Evolutionary conservation across 306 rosid species (phyloP), one percentile per base, ranked within the genome.

Genomic region (Arachis hypogaea): DNA sequence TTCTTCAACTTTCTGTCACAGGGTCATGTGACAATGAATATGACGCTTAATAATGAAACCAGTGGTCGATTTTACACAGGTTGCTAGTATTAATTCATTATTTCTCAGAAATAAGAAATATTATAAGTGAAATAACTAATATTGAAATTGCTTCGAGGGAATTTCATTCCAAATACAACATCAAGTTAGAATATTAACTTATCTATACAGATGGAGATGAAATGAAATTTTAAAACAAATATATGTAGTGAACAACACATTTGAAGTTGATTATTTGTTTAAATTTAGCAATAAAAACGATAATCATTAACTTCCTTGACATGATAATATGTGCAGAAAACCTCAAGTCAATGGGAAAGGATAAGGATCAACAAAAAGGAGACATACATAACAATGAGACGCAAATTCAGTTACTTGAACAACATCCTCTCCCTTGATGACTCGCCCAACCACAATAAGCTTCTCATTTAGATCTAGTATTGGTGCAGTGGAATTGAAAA

Each of bases 401-500:
- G 73, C 9, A 68, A 71, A 49, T 64, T 44, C 63, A 51, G 42
- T 78, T 83, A 94, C 98, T 97, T 94, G 98, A 66, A 94, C 98
- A 66, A 94, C 97, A 76, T 94, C 93, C 86, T 89, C 93, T 75
- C 98, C 98, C 88, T 84, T 88, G 82, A 94, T 9, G 74, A 94
- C 98, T 49, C 72, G 96, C 41, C 99, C 99, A 67, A 94, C 91
- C 75, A 94, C 91, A 71, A 82, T 75, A 60, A 92, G 86, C 87
- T 90, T 90, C 80, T 95, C 98, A 14, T 82, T 90, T 60, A 95
- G 79, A 85, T 92, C 96, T 18, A 98, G 98, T 58, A 95, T 95
- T 1, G 99, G 99, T 55, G 99, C 98, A 69, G 98, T 95, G 45
- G 99, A 92, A 68, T 92, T 90, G 70, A 92, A 91, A 77, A 95